These are phyloP conservation scores for Penicillium canescens DNA, from an alignment of 495 filamentous ascomycete genomes.

Conservation along the genomic window DNA sequence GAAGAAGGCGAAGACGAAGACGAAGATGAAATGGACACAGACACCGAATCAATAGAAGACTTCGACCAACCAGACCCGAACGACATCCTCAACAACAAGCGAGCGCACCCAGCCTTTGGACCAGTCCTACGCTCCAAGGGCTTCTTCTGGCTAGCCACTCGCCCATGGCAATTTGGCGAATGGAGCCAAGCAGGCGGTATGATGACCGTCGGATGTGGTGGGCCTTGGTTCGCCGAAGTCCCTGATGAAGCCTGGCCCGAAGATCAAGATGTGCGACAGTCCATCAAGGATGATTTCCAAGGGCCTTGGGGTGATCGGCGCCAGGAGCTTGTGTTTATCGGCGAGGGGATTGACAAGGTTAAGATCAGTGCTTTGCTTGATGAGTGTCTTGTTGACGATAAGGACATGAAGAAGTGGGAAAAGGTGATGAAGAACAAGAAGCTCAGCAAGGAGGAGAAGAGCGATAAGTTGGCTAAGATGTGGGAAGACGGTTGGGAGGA, in stretches of 20 bases:
- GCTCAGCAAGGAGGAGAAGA: slow-evolving; percentile 27
- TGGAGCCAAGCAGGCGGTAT: slow-evolving; percentile 64
- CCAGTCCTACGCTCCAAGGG: slow-evolving; percentile 49
- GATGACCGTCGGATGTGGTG: slow-evolving; percentile 54
- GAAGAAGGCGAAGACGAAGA: slow-evolving; percentile 38
- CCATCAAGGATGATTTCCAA: slow-evolving; percentile 46
- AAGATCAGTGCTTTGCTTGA: slow-evolving; percentile 46
- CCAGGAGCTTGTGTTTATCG: slow-evolving; percentile 62
- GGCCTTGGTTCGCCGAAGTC: slow-evolving; percentile 54
- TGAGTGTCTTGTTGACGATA: slow-evolving; percentile 48
- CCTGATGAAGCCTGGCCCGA: slow-evolving; percentile 46
- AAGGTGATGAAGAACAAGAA: slow-evolving; percentile 45
- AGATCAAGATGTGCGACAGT: slow-evolving; percentile 40
- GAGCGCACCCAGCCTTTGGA: slow-evolving; percentile 39
- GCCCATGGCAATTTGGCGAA: slow-evolving; percentile 49
- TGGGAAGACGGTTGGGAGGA: slow-evolving; percentile 61
- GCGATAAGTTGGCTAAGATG: slow-evolving; percentile 37
- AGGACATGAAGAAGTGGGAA: slow-evolving; percentile 53
- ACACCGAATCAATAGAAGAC: slow-evolving; percentile 35
- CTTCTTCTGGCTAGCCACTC: slow-evolving; percentile 48
- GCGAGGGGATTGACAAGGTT: slow-evolving; percentile 48
- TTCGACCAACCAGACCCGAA: slow-evolving; percentile 37
- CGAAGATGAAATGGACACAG: slow-evolving; percentile 38
- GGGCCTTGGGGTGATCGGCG: slow-evolving; percentile 59
- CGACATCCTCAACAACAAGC: slow-evolving; percentile 45